phyloP scores from a whole-genome alignment of 805 yeast species.

The Saturnispora kantuleensis region DNA sequence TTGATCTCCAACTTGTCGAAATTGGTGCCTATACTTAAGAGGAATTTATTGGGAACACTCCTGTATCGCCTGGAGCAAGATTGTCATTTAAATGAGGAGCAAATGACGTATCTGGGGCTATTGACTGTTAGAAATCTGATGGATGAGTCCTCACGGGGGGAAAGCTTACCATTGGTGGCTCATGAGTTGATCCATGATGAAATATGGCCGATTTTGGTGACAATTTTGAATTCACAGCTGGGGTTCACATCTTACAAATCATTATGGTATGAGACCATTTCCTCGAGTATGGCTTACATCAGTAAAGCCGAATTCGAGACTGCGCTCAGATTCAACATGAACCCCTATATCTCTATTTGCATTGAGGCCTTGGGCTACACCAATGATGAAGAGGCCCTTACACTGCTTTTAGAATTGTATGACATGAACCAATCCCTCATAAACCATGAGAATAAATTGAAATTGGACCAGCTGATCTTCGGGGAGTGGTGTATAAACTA shows the following conservation, averaged over 20 bases:
- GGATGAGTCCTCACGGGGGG: slow-evolving; percentile 6
- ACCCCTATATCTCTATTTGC: slow-evolving; percentile 11
- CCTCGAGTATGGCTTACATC: slow-evolving; percentile 30
- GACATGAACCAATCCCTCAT: slow-evolving; percentile 38
- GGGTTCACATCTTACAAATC: slow-evolving; percentile 1
- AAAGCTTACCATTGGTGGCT: background rate
- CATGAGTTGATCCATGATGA: slow-evolving; percentile 7
- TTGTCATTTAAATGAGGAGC: background rate
- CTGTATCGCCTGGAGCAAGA: background rate
- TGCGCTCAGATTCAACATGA: slow-evolving; percentile 20
- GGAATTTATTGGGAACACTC: background rate
- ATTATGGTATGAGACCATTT: slow-evolving; percentile 25
- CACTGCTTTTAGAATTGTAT: slow-evolving; percentile 33
- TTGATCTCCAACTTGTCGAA: slow-evolving; percentile 10
- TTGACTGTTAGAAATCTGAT: background rate
- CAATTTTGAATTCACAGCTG: background rate
- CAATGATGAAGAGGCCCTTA: slow-evolving; percentile 21
- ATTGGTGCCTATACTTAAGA: slow-evolving; percentile 2
- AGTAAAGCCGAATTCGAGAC: slow-evolving; percentile 29
- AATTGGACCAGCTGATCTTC: slow-evolving; percentile 30
- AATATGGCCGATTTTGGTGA: background rate
- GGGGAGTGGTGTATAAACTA: slow-evolving; percentile 36
- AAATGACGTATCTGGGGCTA: slow-evolving; percentile 1
- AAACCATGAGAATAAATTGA: slow-evolving; percentile 22
- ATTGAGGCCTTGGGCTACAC: slow-evolving; percentile 15